These are phyloP conservation scores for Solanum hybrid DNA, from an alignment of 305 asterid species.

Conservation along the genomic window DNA sequence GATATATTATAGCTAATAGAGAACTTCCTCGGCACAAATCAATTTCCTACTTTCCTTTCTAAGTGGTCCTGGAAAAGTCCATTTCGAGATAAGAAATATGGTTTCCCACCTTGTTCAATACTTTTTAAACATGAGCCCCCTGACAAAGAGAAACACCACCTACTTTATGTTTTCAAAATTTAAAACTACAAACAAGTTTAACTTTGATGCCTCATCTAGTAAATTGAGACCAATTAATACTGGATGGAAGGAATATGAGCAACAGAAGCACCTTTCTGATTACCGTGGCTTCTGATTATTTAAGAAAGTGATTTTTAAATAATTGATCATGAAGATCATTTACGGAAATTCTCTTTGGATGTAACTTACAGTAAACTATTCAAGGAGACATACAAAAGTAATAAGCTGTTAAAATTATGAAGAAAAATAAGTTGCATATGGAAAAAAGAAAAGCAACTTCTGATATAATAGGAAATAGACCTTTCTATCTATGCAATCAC, in stretches of 20 bases:
- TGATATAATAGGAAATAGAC: not conserved
- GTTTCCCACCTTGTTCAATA: not conserved
- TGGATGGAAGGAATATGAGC: not conserved
- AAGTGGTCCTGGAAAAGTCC: not conserved
- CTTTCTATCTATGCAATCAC: not conserved
- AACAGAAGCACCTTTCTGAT: not conserved
- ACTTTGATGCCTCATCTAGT: not conserved
- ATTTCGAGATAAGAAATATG: not conserved
- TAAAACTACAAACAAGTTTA: not conserved
- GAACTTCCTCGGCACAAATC: not conserved
- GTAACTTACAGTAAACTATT: not conserved
- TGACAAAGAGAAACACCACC: not conserved
- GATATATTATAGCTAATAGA: not conserved
- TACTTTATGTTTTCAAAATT: not conserved
- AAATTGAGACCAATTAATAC: not conserved
- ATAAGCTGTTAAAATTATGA: not conserved
- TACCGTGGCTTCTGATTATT: not conserved
- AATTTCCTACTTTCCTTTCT: not conserved
- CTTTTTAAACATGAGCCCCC: not conserved
- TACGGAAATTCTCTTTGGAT: not conserved
- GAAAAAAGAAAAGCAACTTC: not conserved
- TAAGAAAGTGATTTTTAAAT: not conserved
- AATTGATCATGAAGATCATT: not conserved
- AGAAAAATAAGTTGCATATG: not conserved
- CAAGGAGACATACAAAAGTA: not conserved